Evolutionary conservation across 768 basidiomycete genomes (phyloP).

Genomic region (Termitomyces sp.): DNA sequence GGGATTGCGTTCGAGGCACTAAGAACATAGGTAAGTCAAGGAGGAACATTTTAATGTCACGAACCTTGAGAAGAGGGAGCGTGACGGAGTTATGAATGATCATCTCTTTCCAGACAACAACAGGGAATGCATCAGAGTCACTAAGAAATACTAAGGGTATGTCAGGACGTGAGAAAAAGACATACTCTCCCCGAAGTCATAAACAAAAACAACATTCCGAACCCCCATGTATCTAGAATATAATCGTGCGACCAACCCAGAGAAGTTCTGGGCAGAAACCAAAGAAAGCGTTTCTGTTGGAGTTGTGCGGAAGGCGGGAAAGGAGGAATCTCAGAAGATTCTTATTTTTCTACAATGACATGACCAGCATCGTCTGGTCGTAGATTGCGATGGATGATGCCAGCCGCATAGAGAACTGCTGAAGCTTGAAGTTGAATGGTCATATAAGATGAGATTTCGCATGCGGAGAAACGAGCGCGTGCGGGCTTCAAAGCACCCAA

Average conservation of each 20-base stretch:
- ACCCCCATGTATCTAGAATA: conserved; percentile 55
- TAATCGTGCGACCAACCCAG: conserved; percentile 50
- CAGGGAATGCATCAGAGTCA: conserved; percentile 12
- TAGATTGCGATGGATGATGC: conserved; percentile 44
- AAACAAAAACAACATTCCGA: conserved; percentile 46
- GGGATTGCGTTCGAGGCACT: conserved; percentile 58
- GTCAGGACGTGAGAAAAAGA: not conserved
- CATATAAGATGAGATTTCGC: conserved; percentile 28
- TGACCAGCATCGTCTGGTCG: conserved; percentile 41
- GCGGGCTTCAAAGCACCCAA: conserved; percentile 34
- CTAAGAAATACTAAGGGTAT: conserved; percentile 3
- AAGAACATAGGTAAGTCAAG: not conserved
- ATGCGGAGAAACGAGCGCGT: conserved; percentile 36
- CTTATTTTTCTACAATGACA: conserved; percentile 38
- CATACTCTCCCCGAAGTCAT: conserved; percentile 43
- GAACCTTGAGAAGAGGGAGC: conserved; percentile 31
- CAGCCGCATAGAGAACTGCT: conserved; percentile 33
- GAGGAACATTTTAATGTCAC: not conserved
- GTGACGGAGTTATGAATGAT: conserved; percentile 27
- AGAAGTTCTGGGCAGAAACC: conserved; percentile 50
- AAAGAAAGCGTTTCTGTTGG: conserved; percentile 19
- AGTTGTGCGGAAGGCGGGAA: conserved; percentile 38
- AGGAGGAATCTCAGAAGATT: conserved; percentile 33
- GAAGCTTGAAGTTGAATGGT: conserved; percentile 33
- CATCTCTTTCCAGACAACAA: conserved; percentile 25